phyloP scores from a whole-genome alignment of 768 basidiomycete genomes.

The Tubosaeta sp. region DNA sequence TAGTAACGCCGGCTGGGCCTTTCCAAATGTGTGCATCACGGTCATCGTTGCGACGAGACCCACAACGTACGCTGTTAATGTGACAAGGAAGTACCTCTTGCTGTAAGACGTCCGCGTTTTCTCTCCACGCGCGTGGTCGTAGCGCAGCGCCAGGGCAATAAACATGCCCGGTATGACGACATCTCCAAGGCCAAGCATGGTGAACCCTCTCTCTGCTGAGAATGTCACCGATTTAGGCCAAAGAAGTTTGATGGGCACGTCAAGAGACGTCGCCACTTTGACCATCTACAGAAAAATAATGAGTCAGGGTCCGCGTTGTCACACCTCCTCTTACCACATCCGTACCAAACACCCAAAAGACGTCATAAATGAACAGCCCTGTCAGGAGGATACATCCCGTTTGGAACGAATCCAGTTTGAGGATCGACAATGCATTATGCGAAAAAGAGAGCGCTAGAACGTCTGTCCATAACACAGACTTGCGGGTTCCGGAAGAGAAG shows the following conservation, averaged over 20 bases:
- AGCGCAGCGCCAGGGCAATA: slow-evolving; percentile 81
- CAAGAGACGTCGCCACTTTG: slow-evolving; percentile 82
- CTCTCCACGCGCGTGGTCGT: slow-evolving; percentile 57
- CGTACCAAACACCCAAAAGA: slow-evolving; percentile 93
- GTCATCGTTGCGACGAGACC: slow-evolving; percentile 75
- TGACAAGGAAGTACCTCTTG: slow-evolving; percentile 74
- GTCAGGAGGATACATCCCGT: slow-evolving; percentile 80
- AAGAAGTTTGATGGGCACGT: slow-evolving; percentile 90
- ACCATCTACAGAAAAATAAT: slow-evolving; percentile 65
- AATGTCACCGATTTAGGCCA: slow-evolving; percentile 69
- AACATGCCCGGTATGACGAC: slow-evolving; percentile 68
- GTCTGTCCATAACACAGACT: slow-evolving; percentile 74
- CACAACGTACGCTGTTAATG: slow-evolving; percentile 64
- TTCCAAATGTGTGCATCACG: slow-evolving; percentile 75
- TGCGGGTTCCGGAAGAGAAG: slow-evolving; percentile 39
- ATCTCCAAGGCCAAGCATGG: slow-evolving; percentile 92
- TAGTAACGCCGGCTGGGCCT: slow-evolving; percentile 87
- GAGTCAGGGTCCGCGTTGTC: neutral
- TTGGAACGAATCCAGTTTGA: slow-evolving; percentile 85
- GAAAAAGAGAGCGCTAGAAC: slow-evolving; percentile 73
- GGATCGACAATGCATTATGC: slow-evolving; percentile 70
- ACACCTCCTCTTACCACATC: slow-evolving; percentile 58
- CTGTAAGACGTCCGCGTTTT: slow-evolving; percentile 37
- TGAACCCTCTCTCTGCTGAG: slow-evolving; percentile 54
- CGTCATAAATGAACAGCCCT: slow-evolving; percentile 89